phyloP scores from a whole-genome alignment of 2,329 filamentous ascomycete genomes.

The Pseudocercospora macadamiae region DNA sequence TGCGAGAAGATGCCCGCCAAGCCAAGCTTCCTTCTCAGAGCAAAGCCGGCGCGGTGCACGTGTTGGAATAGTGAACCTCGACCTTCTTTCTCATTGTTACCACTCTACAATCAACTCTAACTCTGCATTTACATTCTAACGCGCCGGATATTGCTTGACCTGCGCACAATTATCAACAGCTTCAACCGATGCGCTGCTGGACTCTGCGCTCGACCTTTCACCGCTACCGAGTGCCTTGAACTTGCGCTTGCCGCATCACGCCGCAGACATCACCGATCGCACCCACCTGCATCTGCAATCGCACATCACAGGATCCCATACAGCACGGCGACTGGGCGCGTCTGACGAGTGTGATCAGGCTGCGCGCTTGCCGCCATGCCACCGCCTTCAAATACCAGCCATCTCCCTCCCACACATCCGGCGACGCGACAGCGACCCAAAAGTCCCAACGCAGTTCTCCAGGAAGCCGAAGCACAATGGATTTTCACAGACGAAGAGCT shows the following conservation, averaged over 20 bases:
- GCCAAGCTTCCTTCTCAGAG: too few species aligned
- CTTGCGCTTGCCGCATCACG: background rate
- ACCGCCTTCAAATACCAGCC: constrained; percentile 10
- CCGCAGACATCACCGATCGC: background rate
- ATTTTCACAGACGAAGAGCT: constrained; percentile 84
- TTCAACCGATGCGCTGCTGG: background rate
- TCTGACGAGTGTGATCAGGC: background rate
- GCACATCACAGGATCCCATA: background rate
- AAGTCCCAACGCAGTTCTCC: constrained; percentile 50
- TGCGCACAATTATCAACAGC: too few species aligned
- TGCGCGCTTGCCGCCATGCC: constrained; percentile 1
- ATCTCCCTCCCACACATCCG: constrained; percentile 45
- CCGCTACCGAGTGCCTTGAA: background rate
- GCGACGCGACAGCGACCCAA: constrained; percentile 40
- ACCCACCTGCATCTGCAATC: constrained; percentile 3
- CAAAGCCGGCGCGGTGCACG: background rate
- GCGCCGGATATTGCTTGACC: too few species aligned
- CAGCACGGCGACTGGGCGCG: background rate
- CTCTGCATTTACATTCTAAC: background rate
- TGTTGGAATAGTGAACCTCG: too few species aligned
- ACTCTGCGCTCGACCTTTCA: constrained; percentile 1
- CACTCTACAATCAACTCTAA: background rate
- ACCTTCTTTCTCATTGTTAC: too few species aligned
- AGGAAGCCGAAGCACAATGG: constrained; percentile 74
- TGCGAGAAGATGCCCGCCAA: background rate